These are phyloP conservation scores for Kodamaea arcana DNA, from an alignment of 1,139 yeast genomes.

Conservation along the genomic window DNA sequence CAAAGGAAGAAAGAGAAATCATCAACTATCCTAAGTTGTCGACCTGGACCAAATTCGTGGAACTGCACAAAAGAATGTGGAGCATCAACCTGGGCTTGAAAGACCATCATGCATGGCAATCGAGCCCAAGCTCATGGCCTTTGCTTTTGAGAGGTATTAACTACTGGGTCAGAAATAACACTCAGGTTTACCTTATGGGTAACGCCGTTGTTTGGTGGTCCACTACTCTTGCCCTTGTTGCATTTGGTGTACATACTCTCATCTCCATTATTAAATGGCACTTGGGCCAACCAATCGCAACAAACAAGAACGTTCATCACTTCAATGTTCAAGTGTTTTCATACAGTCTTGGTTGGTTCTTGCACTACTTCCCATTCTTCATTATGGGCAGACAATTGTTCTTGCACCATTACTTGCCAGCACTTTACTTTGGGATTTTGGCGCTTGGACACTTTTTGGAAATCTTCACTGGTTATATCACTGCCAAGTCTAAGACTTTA, in stretches of 20 bases:
- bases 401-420: constrained; percentile 89
- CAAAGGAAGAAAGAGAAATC: constrained; percentile 21
- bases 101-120: constrained; percentile 82
- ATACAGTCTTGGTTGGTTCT: constrained; percentile 74
- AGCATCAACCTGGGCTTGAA: constrained; percentile 78
- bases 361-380: constrained; percentile 85
- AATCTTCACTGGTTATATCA: constrained; percentile 48
- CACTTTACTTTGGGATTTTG: constrained; percentile 82
- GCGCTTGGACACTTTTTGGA: constrained; percentile 83
- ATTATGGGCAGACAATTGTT: constrained; percentile 93
- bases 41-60: constrained; percentile 68
- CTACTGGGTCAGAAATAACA: constrained; percentile 80
- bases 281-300: constrained; percentile 47
- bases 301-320: constrained; percentile 56
- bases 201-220: constrained; percentile 92
- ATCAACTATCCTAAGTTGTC: constrained; percentile 60
- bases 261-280: constrained; percentile 75
- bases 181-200: constrained; percentile 83
- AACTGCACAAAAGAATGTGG: constrained; percentile 91
- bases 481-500: constrained; percentile 32
- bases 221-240: constrained; percentile 53
- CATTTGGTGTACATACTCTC: constrained; percentile 51
- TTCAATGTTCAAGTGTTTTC: constrained; percentile 69
- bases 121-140: constrained; percentile 89
- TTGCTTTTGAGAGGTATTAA: constrained; percentile 85